These are phyloP conservation scores for Neurospora intermedia DNA, from an alignment of 495 filamentous ascomycete genomes.

Conservation along the genomic window DNA sequence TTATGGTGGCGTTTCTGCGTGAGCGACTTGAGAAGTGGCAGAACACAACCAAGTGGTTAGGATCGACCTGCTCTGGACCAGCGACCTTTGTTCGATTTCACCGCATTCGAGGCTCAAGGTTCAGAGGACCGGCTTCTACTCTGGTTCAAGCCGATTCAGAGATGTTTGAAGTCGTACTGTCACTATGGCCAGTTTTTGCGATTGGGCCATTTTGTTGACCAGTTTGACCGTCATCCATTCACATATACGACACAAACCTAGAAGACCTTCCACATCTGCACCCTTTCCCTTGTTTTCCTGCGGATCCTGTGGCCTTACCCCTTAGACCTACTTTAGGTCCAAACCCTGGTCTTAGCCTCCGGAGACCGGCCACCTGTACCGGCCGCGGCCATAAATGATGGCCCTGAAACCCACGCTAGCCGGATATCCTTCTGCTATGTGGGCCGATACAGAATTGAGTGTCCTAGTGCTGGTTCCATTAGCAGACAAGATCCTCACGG, in stretches of 20 bases:
- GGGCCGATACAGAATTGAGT: slow-evolving; percentile 17
- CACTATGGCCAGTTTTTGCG: background rate
- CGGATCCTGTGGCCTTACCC: background rate
- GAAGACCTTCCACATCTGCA: background rate
- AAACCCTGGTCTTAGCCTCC: slow-evolving; percentile 3
- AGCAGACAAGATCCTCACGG: background rate
- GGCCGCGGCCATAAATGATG: slow-evolving; percentile 12
- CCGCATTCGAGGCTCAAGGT: background rate
- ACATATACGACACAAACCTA: background rate
- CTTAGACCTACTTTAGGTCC: background rate
- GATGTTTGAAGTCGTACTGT: background rate
- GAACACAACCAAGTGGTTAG: background rate
- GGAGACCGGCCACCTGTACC: slow-evolving; percentile 2
- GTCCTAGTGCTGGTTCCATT: background rate
- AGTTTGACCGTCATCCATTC: background rate
- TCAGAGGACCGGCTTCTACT: background rate
- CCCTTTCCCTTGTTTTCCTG: background rate
- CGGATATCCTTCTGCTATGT: slow-evolving; percentile 21
- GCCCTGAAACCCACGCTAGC: slow-evolving; percentile 16
- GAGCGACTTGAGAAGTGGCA: background rate
- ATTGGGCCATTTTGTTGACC: background rate
- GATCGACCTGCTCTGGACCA: background rate
- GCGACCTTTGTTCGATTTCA: background rate
- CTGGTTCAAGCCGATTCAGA: background rate
- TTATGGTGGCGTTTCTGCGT: background rate